Evolutionary conservation across 2,329 filamentous ascomycete species (phyloP), one percentile per base, ranked within the genome.

Genomic region (Elsinoe necatrix): DNA sequence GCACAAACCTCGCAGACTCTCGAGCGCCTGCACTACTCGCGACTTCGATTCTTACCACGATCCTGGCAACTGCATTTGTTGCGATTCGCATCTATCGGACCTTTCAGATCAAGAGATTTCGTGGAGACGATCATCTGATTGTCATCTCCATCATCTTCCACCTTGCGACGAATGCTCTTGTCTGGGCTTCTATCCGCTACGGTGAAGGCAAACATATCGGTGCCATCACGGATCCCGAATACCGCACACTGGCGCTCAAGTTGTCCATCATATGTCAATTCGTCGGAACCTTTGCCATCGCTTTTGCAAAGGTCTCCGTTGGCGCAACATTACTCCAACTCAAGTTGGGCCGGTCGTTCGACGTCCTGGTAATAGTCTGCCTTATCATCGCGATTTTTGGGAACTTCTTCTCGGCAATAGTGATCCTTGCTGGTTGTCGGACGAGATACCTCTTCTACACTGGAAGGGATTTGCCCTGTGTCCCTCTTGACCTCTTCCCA

Each of bases 361-460:
- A 55, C 20, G 23, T 45, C 14, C 4, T 55, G n/a, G 39, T 55
- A 16, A 25, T 55, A 9, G 23, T 43, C n/a, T 42, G 35, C 9
- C 35, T 45, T 12, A 7, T 55, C n/a, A 34, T 55, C 7, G 52
- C 35, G 2, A 23, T 23, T 3, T 18, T 43, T 11, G 52, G 52
- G 9, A 55, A 55, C 23, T 45, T 55, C 21, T 34, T 55, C 27
- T 12, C 23, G 7, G 21, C 39, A 11, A 43, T 55, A n/a, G 52
- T 42, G 31, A 21, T 55, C n/a, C 20, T 55, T 16, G 52, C 20
- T 9, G 52, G 52, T 18, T 55, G 52, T 34, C 20, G 39, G 11
- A 55, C 52, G 7, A 14, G 39, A 11, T 43, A 45, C 14, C 52
- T 55, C 8, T 55, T 55, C 52, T 45, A 55, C 14, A 45, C 35